Evolutionary conservation across 495 filamentous ascomycete genomes (phyloP).

Genomic region (Hypoxylon lienhwacheense): DNA sequence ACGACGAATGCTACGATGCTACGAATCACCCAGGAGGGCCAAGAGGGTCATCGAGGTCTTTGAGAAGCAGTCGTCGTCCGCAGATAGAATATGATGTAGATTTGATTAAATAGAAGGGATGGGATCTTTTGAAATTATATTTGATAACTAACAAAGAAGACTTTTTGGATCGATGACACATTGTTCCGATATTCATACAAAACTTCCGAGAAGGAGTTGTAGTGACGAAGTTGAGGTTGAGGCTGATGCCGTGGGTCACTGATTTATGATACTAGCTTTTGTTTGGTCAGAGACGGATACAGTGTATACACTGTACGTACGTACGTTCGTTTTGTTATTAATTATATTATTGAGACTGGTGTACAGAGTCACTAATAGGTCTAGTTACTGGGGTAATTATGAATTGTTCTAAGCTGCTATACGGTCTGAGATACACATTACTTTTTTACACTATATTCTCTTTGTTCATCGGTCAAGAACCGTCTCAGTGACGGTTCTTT

Average conservation of each 20-base stretch:
- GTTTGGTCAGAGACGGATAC: slow-evolving; percentile 8
- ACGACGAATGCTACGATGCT: no score
- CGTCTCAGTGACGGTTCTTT: no score
- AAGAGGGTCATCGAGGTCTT: background rate
- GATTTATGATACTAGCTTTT: slow-evolving; percentile 17
- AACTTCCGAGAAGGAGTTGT: slow-evolving; percentile 16
- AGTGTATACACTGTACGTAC: no score
- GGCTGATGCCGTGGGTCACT: slow-evolving; percentile 36
- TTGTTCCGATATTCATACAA: slow-evolving; percentile 24
- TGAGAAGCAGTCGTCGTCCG: background rate
- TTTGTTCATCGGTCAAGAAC: no score
- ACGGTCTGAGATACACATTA: no score
- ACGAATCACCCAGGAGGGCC: slow-evolving; percentile 29
- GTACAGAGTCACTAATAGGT: no score
- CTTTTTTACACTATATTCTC: no score
- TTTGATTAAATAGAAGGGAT: background rate
- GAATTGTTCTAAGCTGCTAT: no score
- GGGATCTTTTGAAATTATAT: background rate
- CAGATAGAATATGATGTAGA: background rate
- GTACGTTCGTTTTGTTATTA: no score
- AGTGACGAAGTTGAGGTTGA: slow-evolving; percentile 29
- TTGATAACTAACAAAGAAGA: slow-evolving; percentile 7
- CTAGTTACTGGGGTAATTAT: no score
- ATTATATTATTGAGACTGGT: no score
- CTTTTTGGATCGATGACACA: slow-evolving; percentile 14